Evolutionary conservation across 192 early-diverging fungal genomes (phyloP).

Genomic region (Irineochytrium annulatum): DNA sequence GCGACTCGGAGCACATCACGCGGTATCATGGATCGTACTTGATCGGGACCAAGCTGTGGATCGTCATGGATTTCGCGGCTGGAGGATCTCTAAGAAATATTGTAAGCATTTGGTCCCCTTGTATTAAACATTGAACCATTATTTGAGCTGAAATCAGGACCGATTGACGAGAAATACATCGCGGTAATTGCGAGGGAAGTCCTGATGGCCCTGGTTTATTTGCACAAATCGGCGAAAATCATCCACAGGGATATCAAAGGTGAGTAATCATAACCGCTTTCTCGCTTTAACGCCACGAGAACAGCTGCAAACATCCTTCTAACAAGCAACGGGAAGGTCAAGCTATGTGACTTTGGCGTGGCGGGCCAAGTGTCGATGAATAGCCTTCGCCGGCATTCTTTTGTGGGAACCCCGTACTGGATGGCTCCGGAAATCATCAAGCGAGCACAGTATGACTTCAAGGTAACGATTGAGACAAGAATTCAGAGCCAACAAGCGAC

Average conservation of each 20-base stretch:
- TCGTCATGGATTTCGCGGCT: slow-evolving; percentile 96
- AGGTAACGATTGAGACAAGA: slow-evolving; percentile 36
- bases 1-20: slow-evolving; percentile 86
- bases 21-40: slow-evolving; percentile 76
- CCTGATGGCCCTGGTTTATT: slow-evolving; percentile 84
- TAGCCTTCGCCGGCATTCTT: slow-evolving; percentile 82
- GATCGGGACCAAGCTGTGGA: slow-evolving; percentile 88
- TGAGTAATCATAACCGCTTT: not conserved
- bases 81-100: slow-evolving; percentile 94
- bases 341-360: slow-evolving; percentile 98
- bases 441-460: slow-evolving; percentile 89
- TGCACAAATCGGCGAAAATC: slow-evolving; percentile 86
- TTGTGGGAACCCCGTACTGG: slow-evolving; percentile 94
- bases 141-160: slow-evolving; percentile 77
- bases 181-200: slow-evolving; percentile 88
- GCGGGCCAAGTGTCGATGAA: slow-evolving; percentile 70
- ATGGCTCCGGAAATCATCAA: slow-evolving; percentile 95
- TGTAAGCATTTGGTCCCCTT: slow-evolving; percentile 35
- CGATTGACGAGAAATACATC: slow-evolving; percentile 83
- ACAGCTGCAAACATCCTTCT: slow-evolving; percentile 77
- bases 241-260: slow-evolving; percentile 82
- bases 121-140: not conserved
- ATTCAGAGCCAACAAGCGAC: slow-evolving; percentile 7
- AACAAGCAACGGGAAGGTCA: slow-evolving; percentile 76
- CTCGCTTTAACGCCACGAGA: not conserved